Conservation (phyloP, 228 moss, liverwort and hornwort genomes). For the Sphagnum fallax region DNA sequence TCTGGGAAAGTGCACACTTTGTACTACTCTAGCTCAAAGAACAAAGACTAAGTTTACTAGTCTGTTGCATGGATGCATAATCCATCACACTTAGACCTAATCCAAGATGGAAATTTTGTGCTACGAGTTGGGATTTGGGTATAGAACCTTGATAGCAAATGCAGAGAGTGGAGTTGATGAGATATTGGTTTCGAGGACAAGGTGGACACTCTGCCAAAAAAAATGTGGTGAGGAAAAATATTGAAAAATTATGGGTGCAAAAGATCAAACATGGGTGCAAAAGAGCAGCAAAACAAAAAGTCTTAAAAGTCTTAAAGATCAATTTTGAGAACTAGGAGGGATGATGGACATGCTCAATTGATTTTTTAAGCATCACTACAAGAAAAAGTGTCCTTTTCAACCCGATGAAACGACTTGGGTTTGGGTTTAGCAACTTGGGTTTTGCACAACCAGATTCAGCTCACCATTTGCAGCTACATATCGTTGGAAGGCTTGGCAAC, state of each 20-base stretch:
- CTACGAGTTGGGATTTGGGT: not conserved
- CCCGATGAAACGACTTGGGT: too few relatives aligned
- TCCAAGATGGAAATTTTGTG: not conserved
- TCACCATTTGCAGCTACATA: too few relatives aligned
- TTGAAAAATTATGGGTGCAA: not conserved
- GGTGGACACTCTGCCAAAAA: not conserved
- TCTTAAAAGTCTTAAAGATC: not conserved
- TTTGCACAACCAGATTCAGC: too few relatives aligned
- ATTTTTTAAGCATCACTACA: not conserved
- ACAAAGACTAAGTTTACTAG: not conserved
- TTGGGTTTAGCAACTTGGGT: too few relatives aligned
- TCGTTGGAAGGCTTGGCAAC: too few relatives aligned
- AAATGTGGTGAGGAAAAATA: not conserved
- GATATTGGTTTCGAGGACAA: slow-evolving; percentile 1
- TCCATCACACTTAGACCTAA: not conserved
- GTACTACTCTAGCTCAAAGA: not conserved
- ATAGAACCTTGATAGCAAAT: not conserved
- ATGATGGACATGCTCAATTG: not conserved
- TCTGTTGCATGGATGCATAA: not conserved
- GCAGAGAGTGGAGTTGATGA: slow-evolving; percentile 1
- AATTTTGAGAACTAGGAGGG: not conserved
- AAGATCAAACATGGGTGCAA: not conserved
- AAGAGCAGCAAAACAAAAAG: not conserved
- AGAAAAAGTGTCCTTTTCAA: too few relatives aligned
- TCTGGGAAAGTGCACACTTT: not conserved